A percentile compares a stretch with the other conserved stretches of the same genome.
These are phyloP conservation scores for Penicillium oxalicum DNA, from an alignment of 2,329 filamentous ascomycete genomes.

Conservation along the genomic window DNA sequence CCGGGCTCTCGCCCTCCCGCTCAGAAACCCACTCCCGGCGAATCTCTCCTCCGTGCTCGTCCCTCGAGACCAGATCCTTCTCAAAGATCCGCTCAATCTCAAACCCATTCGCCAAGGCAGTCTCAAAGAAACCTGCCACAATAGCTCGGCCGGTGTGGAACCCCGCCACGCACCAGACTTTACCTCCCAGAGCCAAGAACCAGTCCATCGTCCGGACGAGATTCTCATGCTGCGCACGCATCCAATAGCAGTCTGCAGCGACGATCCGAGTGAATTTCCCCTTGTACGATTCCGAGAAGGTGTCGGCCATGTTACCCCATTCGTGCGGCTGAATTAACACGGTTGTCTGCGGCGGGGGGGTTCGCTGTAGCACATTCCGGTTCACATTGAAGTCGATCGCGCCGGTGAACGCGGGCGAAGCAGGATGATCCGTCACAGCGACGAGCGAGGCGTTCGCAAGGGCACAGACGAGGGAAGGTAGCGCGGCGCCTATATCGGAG, in stretches of 20 bases:
- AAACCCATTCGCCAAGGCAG: constrained; percentile 39
- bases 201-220: constrained; percentile 51
- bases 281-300: constrained; percentile 35
- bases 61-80: constrained; percentile 44
- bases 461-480: constrained; percentile 36
- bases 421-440: constrained; percentile 48
- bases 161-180: constrained; percentile 50
- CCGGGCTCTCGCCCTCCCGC: constrained; percentile 43
- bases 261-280: constrained; percentile 50
- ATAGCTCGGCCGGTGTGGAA: constrained; percentile 56
- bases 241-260: constrained; percentile 58
- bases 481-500: constrained; percentile 31
- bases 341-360: not conserved
- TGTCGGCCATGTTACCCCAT: constrained; percentile 46
- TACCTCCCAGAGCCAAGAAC: constrained; percentile 43
- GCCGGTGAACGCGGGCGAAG: constrained; percentile 36
- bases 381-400: constrained; percentile 44
- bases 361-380: constrained; percentile 37
- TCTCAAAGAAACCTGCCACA: constrained; percentile 52
- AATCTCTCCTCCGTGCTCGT: constrained; percentile 40
- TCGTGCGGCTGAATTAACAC: constrained; percentile 46
- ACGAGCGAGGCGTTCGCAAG: constrained; percentile 36
- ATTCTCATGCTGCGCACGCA: constrained; percentile 51
- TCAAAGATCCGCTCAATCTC: constrained; percentile 51
- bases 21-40: constrained; percentile 38